These are phyloP conservation scores for Termitomyces sp. DNA, from an alignment of 768 basidiomycete species.

Conservation along the genomic window DNA sequence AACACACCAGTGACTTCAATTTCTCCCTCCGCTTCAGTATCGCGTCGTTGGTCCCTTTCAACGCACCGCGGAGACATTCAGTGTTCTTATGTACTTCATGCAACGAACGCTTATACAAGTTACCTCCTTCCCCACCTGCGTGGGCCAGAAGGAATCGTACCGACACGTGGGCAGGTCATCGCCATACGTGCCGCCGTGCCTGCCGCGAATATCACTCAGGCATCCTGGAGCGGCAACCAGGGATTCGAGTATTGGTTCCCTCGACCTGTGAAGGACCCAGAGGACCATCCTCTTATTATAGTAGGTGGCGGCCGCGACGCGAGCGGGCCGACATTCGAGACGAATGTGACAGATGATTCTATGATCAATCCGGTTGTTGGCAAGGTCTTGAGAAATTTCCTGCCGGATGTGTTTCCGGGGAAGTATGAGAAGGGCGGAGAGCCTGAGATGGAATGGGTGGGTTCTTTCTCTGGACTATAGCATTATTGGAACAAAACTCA, in stretches of 20 bases:
- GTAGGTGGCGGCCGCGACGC: slow-evolving; percentile 66
- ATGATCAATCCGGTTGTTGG: slow-evolving; percentile 44
- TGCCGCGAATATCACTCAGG: slow-evolving; percentile 31
- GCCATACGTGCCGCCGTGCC: slow-evolving; percentile 35
- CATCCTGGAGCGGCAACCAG: slow-evolving; percentile 44
- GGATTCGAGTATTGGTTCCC: slow-evolving; percentile 82
- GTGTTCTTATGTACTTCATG: slow-evolving; percentile 73
- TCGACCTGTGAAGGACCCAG: slow-evolving; percentile 33
- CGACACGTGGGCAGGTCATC: slow-evolving; percentile 67
- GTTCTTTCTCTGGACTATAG: slow-evolving; percentile 10
- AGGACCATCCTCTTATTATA: slow-evolving; percentile 50
- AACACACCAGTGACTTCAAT: slow-evolving; percentile 62
- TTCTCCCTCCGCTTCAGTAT: slow-evolving; percentile 5
- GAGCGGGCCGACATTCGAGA: slow-evolving; percentile 39
- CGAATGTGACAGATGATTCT: slow-evolving; percentile 55
- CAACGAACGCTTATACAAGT: slow-evolving; percentile 81
- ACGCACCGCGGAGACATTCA: slow-evolving; percentile 62
- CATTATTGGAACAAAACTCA: neutral
- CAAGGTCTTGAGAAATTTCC: slow-evolving; percentile 44
- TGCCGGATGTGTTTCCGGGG: slow-evolving; percentile 53
- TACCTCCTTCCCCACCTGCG: slow-evolving; percentile 65
- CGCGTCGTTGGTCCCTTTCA: slow-evolving; percentile 42
- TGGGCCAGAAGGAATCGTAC: slow-evolving; percentile 52
- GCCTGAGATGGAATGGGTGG: slow-evolving; percentile 80
- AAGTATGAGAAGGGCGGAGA: slow-evolving; percentile 41